Percentiles rank a stretch among this genome's conserved stretches.
These are phyloP conservation scores for Russula dissimulans DNA, from an alignment of 768 basidiomycete species.

Conservation along the genomic window DNA sequence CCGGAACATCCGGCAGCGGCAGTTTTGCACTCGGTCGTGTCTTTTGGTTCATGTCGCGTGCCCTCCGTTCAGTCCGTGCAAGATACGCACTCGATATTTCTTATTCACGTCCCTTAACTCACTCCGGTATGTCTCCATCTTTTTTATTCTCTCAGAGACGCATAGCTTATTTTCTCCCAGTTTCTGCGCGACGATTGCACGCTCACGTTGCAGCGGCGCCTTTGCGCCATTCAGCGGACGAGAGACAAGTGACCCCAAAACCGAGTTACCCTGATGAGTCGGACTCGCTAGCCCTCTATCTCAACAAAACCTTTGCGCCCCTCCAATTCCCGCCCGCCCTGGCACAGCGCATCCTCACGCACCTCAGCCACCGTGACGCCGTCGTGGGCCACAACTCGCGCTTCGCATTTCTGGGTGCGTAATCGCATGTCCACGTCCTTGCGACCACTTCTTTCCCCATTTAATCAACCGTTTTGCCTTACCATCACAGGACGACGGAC, in stretches of 20 bases:
- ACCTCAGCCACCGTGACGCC: conserved; percentile 63
- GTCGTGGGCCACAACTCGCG: conserved; percentile 61
- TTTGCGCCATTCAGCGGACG: background rate
- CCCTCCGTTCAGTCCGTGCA: background rate
- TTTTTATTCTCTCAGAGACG: background rate
- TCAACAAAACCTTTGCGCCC: conserved; percentile 53
- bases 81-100: background rate
- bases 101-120: background rate
- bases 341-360: conserved; percentile 66
- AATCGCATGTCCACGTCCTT: conserved; percentile 19
- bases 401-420: conserved; percentile 59
- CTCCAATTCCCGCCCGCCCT: conserved; percentile 64
- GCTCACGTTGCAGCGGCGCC: background rate
- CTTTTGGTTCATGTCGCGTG: conserved; percentile 9
- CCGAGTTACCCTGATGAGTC: background rate
- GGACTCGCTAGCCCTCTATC: conserved; percentile 38
- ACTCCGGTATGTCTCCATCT: background rate
- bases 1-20: background rate
- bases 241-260: background rate
- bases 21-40: background rate
- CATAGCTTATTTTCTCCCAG: background rate
- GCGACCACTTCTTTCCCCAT: background rate
- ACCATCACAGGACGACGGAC: conserved; percentile 59
- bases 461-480: background rate
- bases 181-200: conserved; percentile 7